Evolutionary conservation across 1,284 basidiomycete species (phyloP).

Genomic region (Ceratobasidium sp.): DNA sequence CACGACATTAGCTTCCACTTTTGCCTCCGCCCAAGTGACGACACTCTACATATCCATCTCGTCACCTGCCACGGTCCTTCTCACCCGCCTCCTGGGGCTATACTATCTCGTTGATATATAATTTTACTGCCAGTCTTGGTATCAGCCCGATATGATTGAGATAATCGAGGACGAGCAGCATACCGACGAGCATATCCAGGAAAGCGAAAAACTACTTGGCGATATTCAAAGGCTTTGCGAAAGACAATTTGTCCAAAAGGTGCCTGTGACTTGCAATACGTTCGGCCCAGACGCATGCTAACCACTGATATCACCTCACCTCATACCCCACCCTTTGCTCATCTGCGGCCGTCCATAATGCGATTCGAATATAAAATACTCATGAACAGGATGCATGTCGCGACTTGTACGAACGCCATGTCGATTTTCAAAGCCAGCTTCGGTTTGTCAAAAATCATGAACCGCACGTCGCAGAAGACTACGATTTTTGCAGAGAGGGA

Average conservation of each 20-base stretch:
- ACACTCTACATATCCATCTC: no score
- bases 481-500: slow-evolving; percentile 34
- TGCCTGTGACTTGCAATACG: not conserved
- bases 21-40: no score
- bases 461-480: slow-evolving; percentile 26
- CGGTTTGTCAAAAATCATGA: slow-evolving; percentile 36
- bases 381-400: slow-evolving; percentile 27
- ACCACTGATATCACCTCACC: not conserved
- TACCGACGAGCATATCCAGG: slow-evolving; percentile 27
- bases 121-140: no score
- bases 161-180: slow-evolving; percentile 25
- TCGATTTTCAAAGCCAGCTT: slow-evolving; percentile 34
- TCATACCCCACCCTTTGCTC: no score
- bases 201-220: slow-evolving; percentile 18
- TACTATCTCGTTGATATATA: no score
- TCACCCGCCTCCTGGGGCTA: no score
- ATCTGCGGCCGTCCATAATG: no score
- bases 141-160: slow-evolving; percentile 5
- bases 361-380: not conserved
- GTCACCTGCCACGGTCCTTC: no score
- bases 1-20: no score
- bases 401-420: slow-evolving; percentile 36
- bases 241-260: slow-evolving; percentile 35
- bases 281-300: not conserved
- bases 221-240: slow-evolving; percentile 33